Conservation (phyloP, 176 grass and related monocot species). For the Pontederia crassipes region DNA sequence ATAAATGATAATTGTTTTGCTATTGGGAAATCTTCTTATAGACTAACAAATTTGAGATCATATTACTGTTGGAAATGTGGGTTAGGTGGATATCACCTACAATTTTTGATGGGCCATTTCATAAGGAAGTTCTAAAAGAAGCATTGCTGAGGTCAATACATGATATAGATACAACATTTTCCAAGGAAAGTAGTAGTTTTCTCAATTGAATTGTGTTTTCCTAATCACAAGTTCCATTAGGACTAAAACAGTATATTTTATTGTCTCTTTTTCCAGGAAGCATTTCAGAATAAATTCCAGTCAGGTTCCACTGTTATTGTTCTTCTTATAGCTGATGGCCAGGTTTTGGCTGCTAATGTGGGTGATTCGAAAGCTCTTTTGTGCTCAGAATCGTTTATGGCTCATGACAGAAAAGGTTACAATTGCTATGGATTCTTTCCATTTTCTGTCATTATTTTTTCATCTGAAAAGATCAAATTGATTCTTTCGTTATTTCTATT, state of each 20-base stretch:
- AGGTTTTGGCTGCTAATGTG: conserved; percentile 76
- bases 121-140: conserved; percentile 82
- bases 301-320: conserved; percentile 78
- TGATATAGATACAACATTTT: conserved; percentile 92
- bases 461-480: not conserved
- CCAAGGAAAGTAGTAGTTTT: conserved; percentile 53
- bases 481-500: not conserved
- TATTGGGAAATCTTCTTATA: too few species aligned
- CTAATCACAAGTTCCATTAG: conserved; percentile 6
- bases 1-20: too few species aligned
- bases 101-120: conserved; percentile 59
- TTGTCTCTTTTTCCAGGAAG: conserved; percentile 52
- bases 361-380: conserved; percentile 93
- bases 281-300: conserved; percentile 42
- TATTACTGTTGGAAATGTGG: conserved; percentile 25
- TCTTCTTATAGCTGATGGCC: conserved; percentile 70
- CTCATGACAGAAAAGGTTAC: conserved; percentile 33
- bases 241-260: conserved; percentile 13
- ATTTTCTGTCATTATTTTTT: not conserved
- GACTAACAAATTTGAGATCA: too few species aligned
- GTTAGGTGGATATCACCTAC: conserved; percentile 34
- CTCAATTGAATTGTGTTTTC: conserved; percentile 14
- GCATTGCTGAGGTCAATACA: conserved; percentile 68
- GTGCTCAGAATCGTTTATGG: conserved; percentile 47
- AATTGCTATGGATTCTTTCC: conserved; percentile 12